phyloP scores from a whole-genome alignment of 257 asterid species.

The Ligustrum vulgare region DNA sequence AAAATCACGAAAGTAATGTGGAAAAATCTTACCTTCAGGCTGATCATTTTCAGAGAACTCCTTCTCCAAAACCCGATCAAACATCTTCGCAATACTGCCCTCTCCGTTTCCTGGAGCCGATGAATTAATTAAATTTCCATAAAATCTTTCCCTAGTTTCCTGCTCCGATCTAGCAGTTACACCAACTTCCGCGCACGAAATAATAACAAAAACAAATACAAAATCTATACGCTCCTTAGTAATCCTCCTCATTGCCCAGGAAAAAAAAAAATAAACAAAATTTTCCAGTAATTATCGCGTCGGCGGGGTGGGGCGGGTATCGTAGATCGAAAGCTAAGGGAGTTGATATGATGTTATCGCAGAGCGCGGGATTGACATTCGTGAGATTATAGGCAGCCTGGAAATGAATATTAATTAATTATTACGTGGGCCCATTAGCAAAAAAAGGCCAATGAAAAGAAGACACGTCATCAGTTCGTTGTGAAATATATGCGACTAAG shows the following conservation, averaged over 20 bases:
- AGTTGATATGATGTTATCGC: slow-evolving; percentile 1
- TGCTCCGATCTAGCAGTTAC: slow-evolving; percentile 66
- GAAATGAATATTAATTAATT: no score
- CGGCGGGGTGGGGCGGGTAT: slow-evolving; percentile 3
- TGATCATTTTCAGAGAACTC: slow-evolving; percentile 93
- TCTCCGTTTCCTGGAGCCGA: slow-evolving; percentile 62
- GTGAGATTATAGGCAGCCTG: neutral
- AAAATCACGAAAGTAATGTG: neutral
- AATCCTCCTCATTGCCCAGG: slow-evolving; percentile 36
- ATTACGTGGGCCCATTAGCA: no score
- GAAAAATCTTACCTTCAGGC: slow-evolving; percentile 57
- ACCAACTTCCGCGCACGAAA: slow-evolving; percentile 31
- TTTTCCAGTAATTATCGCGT: neutral
- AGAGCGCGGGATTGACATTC: neutral
- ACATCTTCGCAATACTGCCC: slow-evolving; percentile 83
- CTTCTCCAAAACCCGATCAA: slow-evolving; percentile 89
- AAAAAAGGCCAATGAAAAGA: no score
- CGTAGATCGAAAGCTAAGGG: slow-evolving; percentile 25
- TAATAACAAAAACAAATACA: slow-evolving; percentile 28
- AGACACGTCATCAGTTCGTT: no score
- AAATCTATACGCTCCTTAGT: slow-evolving; percentile 30
- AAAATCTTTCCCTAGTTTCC: slow-evolving; percentile 79
- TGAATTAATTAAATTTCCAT: slow-evolving; percentile 75
- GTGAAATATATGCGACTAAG: no score
- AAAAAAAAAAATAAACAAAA: slow-evolving; percentile 2